phyloP scores from a whole-genome alignment of 345 rosid species.

The Laguncularia racemosa region DNA sequence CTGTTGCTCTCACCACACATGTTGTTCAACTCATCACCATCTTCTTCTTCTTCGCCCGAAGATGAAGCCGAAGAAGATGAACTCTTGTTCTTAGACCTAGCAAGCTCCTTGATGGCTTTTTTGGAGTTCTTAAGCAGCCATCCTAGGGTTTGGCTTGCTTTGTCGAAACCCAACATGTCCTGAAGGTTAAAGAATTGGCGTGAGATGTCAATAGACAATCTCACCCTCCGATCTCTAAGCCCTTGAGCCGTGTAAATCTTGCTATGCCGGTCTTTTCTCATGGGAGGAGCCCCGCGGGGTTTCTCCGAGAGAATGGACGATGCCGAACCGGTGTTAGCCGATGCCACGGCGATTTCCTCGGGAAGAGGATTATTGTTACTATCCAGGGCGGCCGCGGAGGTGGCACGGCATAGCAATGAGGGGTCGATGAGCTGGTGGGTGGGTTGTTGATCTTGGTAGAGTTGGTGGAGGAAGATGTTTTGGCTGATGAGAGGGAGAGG shows the following conservation, averaged over 20 bases:
- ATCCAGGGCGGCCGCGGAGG: no score
- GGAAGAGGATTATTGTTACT: no score
- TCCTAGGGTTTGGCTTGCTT: slow-evolving; percentile 76
- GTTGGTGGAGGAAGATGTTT: no score
- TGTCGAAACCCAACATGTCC: slow-evolving; percentile 77
- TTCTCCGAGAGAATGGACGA: not conserved
- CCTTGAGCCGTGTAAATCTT: slow-evolving; percentile 79
- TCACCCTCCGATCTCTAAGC: slow-evolving; percentile 72
- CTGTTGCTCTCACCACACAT: not conserved
- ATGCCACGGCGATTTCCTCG: not conserved
- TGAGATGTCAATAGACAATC: slow-evolving; percentile 65
- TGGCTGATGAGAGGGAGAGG: no score
- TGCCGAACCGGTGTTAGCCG: not conserved
- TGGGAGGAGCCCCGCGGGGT: not conserved
- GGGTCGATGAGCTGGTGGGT: no score
- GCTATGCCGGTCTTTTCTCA: slow-evolving; percentile 65
- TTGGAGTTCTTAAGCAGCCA: slow-evolving; percentile 64
- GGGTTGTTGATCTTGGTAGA: no score
- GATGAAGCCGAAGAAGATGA: slow-evolving; percentile 13
- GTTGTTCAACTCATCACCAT: not conserved
- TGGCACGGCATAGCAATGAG: no score
- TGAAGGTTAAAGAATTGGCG: slow-evolving; percentile 81
- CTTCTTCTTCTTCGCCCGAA: slow-evolving; percentile 9
- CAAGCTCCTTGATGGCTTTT: slow-evolving; percentile 44
- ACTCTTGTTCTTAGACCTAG: slow-evolving; percentile 11